Percentiles rank a stretch among this genome's conserved stretches.
Evolutionary conservation across 257 asterid genomes (phyloP).

Genomic region (Solanum virginianum): DNA sequence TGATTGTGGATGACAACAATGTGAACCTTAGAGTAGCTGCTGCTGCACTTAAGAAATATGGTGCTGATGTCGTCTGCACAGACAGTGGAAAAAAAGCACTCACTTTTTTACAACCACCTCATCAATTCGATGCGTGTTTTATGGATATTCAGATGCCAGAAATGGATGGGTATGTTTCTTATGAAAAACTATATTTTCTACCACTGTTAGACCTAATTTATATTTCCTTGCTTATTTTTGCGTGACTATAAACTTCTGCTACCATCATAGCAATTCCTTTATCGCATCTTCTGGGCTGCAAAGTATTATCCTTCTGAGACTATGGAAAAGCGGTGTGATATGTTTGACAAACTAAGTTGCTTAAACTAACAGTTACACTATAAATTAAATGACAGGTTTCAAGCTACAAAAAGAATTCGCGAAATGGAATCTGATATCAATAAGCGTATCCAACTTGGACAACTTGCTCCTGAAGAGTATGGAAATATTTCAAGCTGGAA

Average conservation of each 20-base stretch:
- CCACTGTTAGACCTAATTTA: neutral
- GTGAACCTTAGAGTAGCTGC: conserved; percentile 91
- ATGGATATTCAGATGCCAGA: conserved; percentile 99
- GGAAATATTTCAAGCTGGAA: conserved; percentile 54
- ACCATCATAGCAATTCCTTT: neutral
- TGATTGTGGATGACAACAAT: conserved; percentile 83
- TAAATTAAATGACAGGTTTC: conserved; percentile 38
- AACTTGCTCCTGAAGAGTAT: conserved; percentile 23
- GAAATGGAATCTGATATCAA: conserved; percentile 35
- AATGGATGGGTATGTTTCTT: conserved; percentile 73
- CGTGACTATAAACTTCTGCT: neutral
- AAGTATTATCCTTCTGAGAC: neutral
- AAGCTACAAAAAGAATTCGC: conserved; percentile 69
- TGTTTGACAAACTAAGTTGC: neutral
- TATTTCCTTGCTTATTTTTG: neutral
- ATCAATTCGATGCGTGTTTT: conserved; percentile 89
- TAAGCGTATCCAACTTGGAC: conserved; percentile 32
- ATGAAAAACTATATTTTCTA: neutral
- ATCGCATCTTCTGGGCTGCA: neutral
- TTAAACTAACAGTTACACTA: neutral
- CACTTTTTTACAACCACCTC: conserved; percentile 60
- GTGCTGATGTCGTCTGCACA: conserved; percentile 81
- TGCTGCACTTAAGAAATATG: conserved; percentile 75
- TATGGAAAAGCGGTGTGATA: neutral
- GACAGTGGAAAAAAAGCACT: conserved; percentile 72